These are phyloP conservation scores for Colletotrichum gloeosporioides DNA, from an alignment of 2,329 filamentous ascomycete genomes.

Conservation along the genomic window DNA sequence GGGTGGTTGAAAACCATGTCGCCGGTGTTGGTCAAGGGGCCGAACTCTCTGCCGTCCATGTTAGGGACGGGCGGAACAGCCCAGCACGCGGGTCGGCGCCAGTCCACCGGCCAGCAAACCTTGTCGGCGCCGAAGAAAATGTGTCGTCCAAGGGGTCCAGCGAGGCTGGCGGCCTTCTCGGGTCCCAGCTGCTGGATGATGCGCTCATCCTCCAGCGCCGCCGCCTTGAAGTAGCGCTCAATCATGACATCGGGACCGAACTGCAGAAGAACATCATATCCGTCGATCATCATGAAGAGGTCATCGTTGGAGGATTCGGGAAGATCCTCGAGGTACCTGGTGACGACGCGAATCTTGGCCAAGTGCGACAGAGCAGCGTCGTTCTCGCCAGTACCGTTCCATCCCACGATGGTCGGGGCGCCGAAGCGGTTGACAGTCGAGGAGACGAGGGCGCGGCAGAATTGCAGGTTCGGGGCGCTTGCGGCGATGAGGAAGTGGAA, in stretches of 20 bases:
- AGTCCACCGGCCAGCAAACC: constrained; percentile 45
- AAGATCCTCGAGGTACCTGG: constrained; percentile 37
- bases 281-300: constrained; percentile 68
- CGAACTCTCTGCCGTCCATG: constrained; percentile 37
- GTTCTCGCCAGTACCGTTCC: constrained; percentile 38
- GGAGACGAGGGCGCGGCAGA: constrained; percentile 45
- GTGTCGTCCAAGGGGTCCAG: constrained; percentile 38
- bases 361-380: constrained; percentile 41
- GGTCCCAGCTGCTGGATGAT: constrained; percentile 55
- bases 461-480: constrained; percentile 36
- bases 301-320: constrained; percentile 51
- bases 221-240: constrained; percentile 62
- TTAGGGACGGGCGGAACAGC: constrained; percentile 40
- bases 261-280: constrained; percentile 69
- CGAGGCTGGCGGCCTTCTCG: constrained; percentile 32
- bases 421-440: constrained; percentile 42
- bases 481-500: constrained; percentile 45
- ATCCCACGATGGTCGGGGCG: constrained; percentile 41
- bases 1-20: constrained; percentile 36
- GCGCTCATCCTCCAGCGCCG: constrained; percentile 57
- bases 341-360: constrained; percentile 42
- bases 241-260: constrained; percentile 68
- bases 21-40: constrained; percentile 37
- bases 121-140: constrained; percentile 52
- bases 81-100: constrained; percentile 42